Base-by-base conservation (phyloP, 345 rosid species). In the Carallia pectinifolia region DNA sequence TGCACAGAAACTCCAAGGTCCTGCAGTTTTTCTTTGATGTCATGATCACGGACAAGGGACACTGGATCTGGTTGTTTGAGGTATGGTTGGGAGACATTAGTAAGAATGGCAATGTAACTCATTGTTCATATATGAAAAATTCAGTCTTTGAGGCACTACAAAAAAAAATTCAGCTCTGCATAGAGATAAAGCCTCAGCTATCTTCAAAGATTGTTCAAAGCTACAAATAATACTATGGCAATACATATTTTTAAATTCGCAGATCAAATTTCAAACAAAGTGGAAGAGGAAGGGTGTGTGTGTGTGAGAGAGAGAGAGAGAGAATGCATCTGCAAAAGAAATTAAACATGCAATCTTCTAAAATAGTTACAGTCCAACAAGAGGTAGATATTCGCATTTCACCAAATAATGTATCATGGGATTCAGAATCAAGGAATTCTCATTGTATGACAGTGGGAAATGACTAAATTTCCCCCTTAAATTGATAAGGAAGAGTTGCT, bases 21-120 rank as follows among this genome's bases (percentile, higher is more conserved):
- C 65, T 71, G 77, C 39, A 89, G 81, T 66, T 88, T 85, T 81
- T 87, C 94, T 79, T 94, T 91, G 68, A 91, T 81, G 17, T 67
- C 76, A 77, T 89, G 97, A 75, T 91, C 98, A 53, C 93, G 86
- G 79, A 88, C 91, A 53, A 94, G 88, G 3, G 97, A 93, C 36
- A 94, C 83, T 68, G 94, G 94, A 79, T 91, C 97, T 89, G 75
- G 36, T 33, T 33, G 34, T 33, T 23, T 33, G 34, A 31, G 62
- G 52, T n/a, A 71, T 40, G 44, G 67, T 44, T 44, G 16, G 17
- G 15, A 44, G 17, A 44, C 16, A 44, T 44, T 44, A 44, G 17
- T 12, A 44, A 44, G 17, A 44, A 44, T 44, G 16, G 5, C 17
- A 12, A 12, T 44, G 50, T 12, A 44, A 44, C 16, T 4, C 50